Evolutionary conservation across 768 basidiomycete species (phyloP).

Genomic region (Leccinum olivaceopallidum): DNA sequence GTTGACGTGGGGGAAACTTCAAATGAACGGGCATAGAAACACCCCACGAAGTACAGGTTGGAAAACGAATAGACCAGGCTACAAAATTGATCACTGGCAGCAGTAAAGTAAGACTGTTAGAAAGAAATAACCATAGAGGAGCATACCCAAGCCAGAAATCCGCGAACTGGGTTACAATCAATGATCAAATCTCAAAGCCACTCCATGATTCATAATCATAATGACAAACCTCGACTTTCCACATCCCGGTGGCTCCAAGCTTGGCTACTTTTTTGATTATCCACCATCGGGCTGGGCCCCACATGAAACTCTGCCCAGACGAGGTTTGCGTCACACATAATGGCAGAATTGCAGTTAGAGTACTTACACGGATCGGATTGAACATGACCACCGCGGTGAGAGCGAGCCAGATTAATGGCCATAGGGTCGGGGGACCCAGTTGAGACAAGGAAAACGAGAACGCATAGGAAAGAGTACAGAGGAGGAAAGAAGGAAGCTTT

Average conservation of each 20-base stretch:
- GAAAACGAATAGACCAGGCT: conserved; percentile 74
- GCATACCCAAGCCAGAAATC: conserved; percentile 88
- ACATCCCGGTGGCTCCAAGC: conserved; percentile 69
- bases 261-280: conserved; percentile 59
- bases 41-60: conserved; percentile 70
- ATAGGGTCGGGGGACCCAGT: conserved; percentile 68
- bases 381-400: conserved; percentile 59
- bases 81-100: conserved; percentile 72
- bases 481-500: conserved; percentile 74
- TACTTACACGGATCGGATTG: conserved; percentile 68
- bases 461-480: conserved; percentile 71
- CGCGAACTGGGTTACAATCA: conserved; percentile 50
- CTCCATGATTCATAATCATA: background rate
- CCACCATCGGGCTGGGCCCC: conserved; percentile 66
- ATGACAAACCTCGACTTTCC: conserved; percentile 65
- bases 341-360: background rate
- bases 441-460: conserved; percentile 82
- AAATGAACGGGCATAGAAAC: conserved; percentile 54
- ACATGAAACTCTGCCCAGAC: conserved; percentile 46
- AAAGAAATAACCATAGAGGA: background rate
- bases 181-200: background rate
- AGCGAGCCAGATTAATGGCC: conserved; percentile 82
- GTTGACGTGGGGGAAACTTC: background rate
- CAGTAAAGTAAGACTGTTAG: background rate
- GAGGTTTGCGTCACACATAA: background rate